Percentiles rank a stretch among this genome's conserved stretches.
phyloP scores from a whole-genome alignment of 768 basidiomycete species.

The Hortiboletus campestris region DNA sequence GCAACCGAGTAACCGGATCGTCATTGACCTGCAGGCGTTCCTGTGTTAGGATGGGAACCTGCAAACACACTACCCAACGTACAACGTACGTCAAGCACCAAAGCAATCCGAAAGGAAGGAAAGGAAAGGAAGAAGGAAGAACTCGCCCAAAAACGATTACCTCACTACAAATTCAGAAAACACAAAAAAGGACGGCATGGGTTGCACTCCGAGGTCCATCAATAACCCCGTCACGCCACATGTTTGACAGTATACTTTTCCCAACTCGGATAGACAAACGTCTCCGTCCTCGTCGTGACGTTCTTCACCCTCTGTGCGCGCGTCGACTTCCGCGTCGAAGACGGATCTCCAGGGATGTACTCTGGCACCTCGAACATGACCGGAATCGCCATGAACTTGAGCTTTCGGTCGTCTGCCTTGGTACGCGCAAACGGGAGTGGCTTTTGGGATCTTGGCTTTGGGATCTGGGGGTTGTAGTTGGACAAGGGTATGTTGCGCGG shows the following conservation, averaged over 20 bases:
- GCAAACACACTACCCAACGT: background rate
- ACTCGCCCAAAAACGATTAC: background rate
- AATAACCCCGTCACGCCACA: constrained; percentile 12
- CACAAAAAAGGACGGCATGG: background rate
- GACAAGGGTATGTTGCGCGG: constrained; percentile 11
- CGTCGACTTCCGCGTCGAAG: constrained; percentile 29
- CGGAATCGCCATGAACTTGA: constrained; percentile 52
- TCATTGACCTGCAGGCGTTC: background rate
- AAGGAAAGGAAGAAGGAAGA: background rate
- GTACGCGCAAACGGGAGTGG: constrained; percentile 53
- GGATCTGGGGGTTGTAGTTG: constrained; percentile 35
- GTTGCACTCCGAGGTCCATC: background rate
- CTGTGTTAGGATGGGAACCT: background rate
- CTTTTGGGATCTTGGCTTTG: constrained; percentile 42
- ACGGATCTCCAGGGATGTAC: constrained; percentile 17
- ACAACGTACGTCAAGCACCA: background rate
- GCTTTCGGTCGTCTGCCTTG: constrained; percentile 48
- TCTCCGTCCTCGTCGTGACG: constrained; percentile 40
- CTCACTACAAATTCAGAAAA: background rate
- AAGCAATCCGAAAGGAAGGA: background rate
- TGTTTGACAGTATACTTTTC: constrained; percentile 58
- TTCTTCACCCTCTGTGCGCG: constrained; percentile 26
- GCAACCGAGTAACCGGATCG: background rate
- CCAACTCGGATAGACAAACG: constrained; percentile 59
- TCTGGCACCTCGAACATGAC: constrained; percentile 39